phyloP scores from a whole-genome alignment of 2,329 filamentous ascomycete species.

The Diaporthe caulivora region DNA sequence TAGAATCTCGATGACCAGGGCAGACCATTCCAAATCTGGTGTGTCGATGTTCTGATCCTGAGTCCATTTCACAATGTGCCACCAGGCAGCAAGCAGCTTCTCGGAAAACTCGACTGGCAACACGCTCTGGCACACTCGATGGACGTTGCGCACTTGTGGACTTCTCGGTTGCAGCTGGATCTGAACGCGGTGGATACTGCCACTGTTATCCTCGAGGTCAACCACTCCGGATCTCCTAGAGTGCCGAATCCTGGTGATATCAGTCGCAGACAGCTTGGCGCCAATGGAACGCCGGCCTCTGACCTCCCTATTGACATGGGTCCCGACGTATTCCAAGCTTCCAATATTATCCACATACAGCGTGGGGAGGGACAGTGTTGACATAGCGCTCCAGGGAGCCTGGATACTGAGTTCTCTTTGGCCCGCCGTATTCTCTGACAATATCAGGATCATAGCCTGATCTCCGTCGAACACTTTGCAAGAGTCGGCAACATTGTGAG shows the following conservation, averaged over 20 bases:
- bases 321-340: constrained; percentile 68
- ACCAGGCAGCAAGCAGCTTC: constrained; percentile 78
- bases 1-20: constrained; percentile 73
- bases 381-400: constrained; percentile 79
- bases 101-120: constrained; percentile 69
- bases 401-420: constrained; percentile 77
- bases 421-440: constrained; percentile 75
- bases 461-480: constrained; percentile 77
- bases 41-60: constrained; percentile 59
- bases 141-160: constrained; percentile 69
- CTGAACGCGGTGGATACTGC: constrained; percentile 73
- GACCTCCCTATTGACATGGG: constrained; percentile 65
- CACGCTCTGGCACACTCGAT: constrained; percentile 74
- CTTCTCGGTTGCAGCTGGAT: constrained; percentile 76
- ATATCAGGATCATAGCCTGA: constrained; percentile 76
- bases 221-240: constrained; percentile 71
- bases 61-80: constrained; percentile 80
- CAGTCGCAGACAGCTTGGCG: constrained; percentile 59
- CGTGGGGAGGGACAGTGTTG: constrained; percentile 73
- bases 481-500: constrained; percentile 78
- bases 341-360: constrained; percentile 71
- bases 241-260: constrained; percentile 68
- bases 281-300: constrained; percentile 59
- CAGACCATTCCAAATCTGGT: constrained; percentile 76
- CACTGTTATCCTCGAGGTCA: constrained; percentile 74